phyloP scores from a whole-genome alignment of 805 yeast genomes.

The Novakomyces olei region DNA sequence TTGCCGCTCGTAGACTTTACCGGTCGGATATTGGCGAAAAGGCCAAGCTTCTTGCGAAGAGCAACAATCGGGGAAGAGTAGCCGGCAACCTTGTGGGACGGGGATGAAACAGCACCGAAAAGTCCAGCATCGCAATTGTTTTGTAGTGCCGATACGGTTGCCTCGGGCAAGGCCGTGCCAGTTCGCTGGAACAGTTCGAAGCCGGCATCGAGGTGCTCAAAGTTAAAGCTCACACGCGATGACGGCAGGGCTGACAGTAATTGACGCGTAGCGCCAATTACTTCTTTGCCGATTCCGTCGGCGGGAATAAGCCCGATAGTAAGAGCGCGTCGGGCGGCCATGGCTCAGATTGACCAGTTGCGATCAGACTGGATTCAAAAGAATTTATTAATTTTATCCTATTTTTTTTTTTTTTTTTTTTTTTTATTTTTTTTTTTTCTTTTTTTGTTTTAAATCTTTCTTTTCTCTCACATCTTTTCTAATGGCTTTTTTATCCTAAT shows the following conservation, averaged over 20 bases:
- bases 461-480: no score
- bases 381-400: no score
- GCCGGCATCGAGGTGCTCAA: conserved; percentile 79
- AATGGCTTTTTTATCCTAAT: no score
- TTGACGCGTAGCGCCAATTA: conserved; percentile 81
- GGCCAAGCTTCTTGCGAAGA: conserved; percentile 81
- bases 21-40: conserved; percentile 93
- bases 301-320: conserved; percentile 65
- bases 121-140: conserved; percentile 87
- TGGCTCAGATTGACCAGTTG: no score
- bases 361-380: no score
- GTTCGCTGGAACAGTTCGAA: conserved; percentile 80
- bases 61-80: conserved; percentile 98
- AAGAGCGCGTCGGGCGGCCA: background rate
- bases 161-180: conserved; percentile 91
- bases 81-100: conserved; percentile 81
- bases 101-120: conserved; percentile 94
- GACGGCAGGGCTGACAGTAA: conserved; percentile 64
- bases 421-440: no score
- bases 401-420: no score
- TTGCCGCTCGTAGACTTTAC: conserved; percentile 71
- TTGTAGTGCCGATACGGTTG: conserved; percentile 57
- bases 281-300: conserved; percentile 96
- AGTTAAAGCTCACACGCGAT: conserved; percentile 53
- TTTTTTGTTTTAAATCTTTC: no score